Evolutionary conservation across 129 eudicot species (phyloP), one percentile per base, ranked within the genome.

Genomic region (Deinandra increscens): DNA sequence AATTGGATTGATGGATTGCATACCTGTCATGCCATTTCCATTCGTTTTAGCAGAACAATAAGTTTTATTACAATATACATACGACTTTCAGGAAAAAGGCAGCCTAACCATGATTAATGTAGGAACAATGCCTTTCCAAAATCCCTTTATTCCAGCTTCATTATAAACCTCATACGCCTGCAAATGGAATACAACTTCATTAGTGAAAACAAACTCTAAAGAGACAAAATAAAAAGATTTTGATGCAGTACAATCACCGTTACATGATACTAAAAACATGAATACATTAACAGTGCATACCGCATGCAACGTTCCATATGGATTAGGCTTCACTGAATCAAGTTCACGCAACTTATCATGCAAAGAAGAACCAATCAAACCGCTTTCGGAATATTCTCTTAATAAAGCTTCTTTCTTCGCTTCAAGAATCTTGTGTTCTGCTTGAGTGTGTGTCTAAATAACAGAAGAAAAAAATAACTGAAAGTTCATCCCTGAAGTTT

Each of bases 1-100:
- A 93, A 93, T 71, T 93, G 99, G 36, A 93, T 93, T 18, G 99
- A 89, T 18, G 99, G 99, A 78, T 93, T 93, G 82, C 92, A 89
- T 36, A 93, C 98, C 98, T 93, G 82, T 49, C 51, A 78, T 22
- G 19, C 53, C 73, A 80, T 54, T 68, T 36, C 55, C 51, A 48
- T 81, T 38, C 20, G 15, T 7, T 45, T 39, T 63, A 76, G 65
- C 71, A 67, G 22, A 17, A 58, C 51, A 42, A 60, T 26, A 71
- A 23, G 15, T 7, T 43, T 29, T 41, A 64, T 42, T 42, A 62
- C 62, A 48, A 19, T 64, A 58, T 10, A 49, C 4, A 48, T 61
- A 65, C 29, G 59, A 12, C 6, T 41, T 62, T 51, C 3, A 36
- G n/a, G 42, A 31, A 66, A 51, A 53, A 65, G 44, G 44, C 60